A percentile compares a stretch with the other conserved stretches of the same genome.
phyloP scores from a whole-genome alignment of 1,139 yeast species.

The Chernovozyma sophiae-reginae region DNA sequence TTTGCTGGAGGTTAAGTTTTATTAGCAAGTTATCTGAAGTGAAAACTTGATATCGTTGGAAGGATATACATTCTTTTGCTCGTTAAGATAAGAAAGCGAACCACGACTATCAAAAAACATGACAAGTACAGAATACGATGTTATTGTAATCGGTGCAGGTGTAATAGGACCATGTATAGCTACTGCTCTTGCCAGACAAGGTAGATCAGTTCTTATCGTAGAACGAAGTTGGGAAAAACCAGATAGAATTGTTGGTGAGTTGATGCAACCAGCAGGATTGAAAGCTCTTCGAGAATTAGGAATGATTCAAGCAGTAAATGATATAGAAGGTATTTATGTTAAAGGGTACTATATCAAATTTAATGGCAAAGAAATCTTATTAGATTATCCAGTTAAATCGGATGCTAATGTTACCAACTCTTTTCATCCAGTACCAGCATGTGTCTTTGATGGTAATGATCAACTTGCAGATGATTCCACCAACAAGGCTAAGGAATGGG shows the following conservation, averaged over 20 bases:
- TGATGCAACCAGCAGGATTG: constrained; percentile 93
- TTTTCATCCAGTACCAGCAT: constrained; percentile 48
- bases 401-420: constrained; percentile 39
- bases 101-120: background rate
- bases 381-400: constrained; percentile 72
- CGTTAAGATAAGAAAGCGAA: too few species aligned
- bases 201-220: constrained; percentile 66
- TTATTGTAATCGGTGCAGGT: constrained; percentile 86
- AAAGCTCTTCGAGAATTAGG: constrained; percentile 79
- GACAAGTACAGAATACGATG: constrained; percentile 39
- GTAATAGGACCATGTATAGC: constrained; percentile 95
- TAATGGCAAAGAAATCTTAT: constrained; percentile 48
- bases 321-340: constrained; percentile 75
- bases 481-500: constrained; percentile 49
- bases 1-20: too few species aligned
- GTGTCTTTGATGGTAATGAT: constrained; percentile 54
- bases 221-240: constrained; percentile 93
- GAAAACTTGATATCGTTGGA: too few species aligned
- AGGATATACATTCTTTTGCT: too few species aligned
- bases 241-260: constrained; percentile 94
- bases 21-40: too few species aligned
- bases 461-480: constrained; percentile 50
- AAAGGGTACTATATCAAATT: constrained; percentile 79
- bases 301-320: constrained; percentile 71
- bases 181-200: constrained; percentile 84